Evolutionary conservation across 768 basidiomycete genomes (phyloP).

Genomic region (Leccinum barrowsii): DNA sequence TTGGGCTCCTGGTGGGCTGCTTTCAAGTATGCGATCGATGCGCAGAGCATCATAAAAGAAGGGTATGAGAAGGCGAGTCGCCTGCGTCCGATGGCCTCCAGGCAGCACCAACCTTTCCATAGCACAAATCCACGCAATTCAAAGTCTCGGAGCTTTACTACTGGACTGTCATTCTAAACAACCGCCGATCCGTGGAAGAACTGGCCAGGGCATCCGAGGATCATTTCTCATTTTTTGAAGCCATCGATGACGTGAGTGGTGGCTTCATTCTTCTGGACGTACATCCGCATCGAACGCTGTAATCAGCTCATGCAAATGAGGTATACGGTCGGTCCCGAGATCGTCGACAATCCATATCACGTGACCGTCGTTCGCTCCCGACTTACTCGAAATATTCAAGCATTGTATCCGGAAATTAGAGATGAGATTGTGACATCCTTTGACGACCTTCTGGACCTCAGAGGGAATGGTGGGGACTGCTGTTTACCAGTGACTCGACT

Average conservation of each 20-base stretch:
- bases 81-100: neutral
- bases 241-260: conserved; percentile 32
- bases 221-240: conserved; percentile 33
- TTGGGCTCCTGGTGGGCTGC: neutral
- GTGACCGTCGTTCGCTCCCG: conserved; percentile 22
- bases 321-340: conserved; percentile 35
- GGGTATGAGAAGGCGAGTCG: conserved; percentile 30
- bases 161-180: conserved; percentile 41
- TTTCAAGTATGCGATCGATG: neutral
- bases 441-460: conserved; percentile 32
- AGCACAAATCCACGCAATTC: neutral
- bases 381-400: conserved; percentile 38
- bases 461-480: conserved; percentile 7
- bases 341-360: conserved; percentile 29
- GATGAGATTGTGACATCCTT: conserved; percentile 44
- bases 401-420: conserved; percentile 38
- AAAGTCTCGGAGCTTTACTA: neutral
- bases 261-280: neutral
- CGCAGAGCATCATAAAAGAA: conserved; percentile 21
- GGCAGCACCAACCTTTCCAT: too few relatives aligned
- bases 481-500: neutral
- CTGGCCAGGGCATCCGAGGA: conserved; percentile 38
- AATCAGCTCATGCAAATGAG: conserved; percentile 34
- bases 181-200: conserved; percentile 35
- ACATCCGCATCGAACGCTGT: neutral